These are phyloP conservation scores for Salix caprea DNA, from an alignment of 345 rosid genomes.

Conservation along the genomic window DNA sequence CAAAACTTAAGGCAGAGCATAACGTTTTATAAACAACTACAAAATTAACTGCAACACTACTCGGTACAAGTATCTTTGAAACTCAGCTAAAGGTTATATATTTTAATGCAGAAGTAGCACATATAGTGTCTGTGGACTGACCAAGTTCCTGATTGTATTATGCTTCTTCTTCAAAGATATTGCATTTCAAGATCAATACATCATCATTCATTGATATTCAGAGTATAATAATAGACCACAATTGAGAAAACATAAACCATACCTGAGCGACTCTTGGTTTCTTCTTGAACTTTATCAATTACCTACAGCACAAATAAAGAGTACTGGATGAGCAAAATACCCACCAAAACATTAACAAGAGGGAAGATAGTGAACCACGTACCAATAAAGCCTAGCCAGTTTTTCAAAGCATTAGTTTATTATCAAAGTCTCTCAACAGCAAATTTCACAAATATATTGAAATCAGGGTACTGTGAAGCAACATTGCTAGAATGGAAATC, in stretches of 20 bases:
- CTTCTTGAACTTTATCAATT: slow-evolving; percentile 84
- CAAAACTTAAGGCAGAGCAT: background rate
- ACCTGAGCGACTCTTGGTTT: slow-evolving; percentile 70
- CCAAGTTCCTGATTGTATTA: background rate
- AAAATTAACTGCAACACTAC: background rate
- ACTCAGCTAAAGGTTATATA: background rate
- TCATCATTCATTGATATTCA: background rate
- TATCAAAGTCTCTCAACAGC: background rate
- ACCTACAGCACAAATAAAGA: slow-evolving; percentile 46
- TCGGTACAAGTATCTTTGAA: background rate
- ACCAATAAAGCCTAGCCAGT: background rate
- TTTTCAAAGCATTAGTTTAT: background rate
- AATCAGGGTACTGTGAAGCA: background rate
- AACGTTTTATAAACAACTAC: background rate
- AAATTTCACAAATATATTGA: background rate
- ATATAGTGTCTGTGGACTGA: background rate
- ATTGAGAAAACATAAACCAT: background rate
- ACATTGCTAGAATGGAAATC: background rate
- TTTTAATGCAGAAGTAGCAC: background rate
- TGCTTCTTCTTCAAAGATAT: background rate
- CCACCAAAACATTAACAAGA: background rate
- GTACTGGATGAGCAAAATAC: slow-evolving; percentile 2
- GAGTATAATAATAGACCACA: background rate
- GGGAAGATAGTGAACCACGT: background rate
- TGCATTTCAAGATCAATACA: background rate